Conservation (phyloP, 305 asterid genomes). For the Fraxinus floribunda region DNA sequence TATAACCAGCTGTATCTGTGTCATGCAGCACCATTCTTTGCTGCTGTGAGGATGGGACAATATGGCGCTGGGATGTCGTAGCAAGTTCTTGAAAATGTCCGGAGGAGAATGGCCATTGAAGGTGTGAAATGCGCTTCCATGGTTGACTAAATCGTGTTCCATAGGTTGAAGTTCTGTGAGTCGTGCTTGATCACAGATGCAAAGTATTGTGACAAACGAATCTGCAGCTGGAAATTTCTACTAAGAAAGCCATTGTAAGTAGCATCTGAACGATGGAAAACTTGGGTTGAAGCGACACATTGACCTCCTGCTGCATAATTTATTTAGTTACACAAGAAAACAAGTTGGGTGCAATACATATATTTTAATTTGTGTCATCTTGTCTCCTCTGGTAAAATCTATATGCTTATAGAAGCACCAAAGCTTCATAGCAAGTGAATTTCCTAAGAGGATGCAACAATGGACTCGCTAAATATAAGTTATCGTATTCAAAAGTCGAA, state of each 20-base stretch:
- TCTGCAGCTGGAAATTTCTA: background rate
- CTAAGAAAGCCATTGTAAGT: background rate
- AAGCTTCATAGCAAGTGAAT: background rate
- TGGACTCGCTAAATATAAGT: background rate
- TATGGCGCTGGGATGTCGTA: constrained; percentile 97
- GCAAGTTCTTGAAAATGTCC: constrained; percentile 44
- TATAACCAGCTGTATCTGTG: constrained; percentile 10
- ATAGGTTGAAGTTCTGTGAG: background rate
- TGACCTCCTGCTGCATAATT: background rate
- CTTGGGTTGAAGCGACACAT: background rate
- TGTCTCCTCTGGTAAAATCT: background rate
- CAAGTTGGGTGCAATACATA: background rate
- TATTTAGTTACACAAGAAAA: background rate
- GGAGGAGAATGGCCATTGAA: background rate
- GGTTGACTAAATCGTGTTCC: background rate
- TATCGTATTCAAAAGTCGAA: background rate
- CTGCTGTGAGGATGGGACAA: constrained; percentile 97
- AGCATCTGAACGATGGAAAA: background rate
- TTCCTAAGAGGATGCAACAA: background rate
- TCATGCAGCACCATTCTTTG: constrained; percentile 84
- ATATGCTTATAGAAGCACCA: background rate
- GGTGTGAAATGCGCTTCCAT: background rate
- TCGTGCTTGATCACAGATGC: background rate
- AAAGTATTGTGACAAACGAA: background rate
- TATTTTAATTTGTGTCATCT: background rate